Evolutionary conservation across 192 early-diverging fungal species (phyloP).

Genomic region (Thamnidium elegans): DNA sequence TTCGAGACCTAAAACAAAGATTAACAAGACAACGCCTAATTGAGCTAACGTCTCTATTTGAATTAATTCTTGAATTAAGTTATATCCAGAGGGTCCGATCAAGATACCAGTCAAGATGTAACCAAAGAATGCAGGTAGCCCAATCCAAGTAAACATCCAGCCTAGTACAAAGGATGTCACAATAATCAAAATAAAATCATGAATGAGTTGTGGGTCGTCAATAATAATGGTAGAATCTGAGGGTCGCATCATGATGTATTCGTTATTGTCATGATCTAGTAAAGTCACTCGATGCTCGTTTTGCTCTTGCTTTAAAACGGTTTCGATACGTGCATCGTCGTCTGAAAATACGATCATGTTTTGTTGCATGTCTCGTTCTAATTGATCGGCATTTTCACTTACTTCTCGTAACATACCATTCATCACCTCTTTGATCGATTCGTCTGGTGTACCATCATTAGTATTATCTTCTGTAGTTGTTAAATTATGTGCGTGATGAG

Average conservation of each 20-base stretch:
- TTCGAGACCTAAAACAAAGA: conserved; percentile 58
- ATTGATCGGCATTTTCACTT: conserved; percentile 37
- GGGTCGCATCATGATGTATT: conserved; percentile 50
- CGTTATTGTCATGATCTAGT: conserved; percentile 52
- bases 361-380: conserved; percentile 42
- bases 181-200: conserved; percentile 44
- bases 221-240: conserved; percentile 44
- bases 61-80: conserved; percentile 49
- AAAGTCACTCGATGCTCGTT: conserved; percentile 34
- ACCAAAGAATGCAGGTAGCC: conserved; percentile 55
- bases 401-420: conserved; percentile 42
- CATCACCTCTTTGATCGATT: conserved; percentile 30
- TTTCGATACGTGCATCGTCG: conserved; percentile 35
- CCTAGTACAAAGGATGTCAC: conserved; percentile 40
- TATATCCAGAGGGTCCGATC: conserved; percentile 45
- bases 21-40: conserved; percentile 54
- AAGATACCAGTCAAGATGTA: conserved; percentile 53
- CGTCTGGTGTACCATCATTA: background rate
- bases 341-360: conserved; percentile 25
- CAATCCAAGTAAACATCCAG: conserved; percentile 33
- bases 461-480: conserved; percentile 9
- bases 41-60: conserved; percentile 55
- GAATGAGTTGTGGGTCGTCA: conserved; percentile 43
- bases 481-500: background rate
- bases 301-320: conserved; percentile 35